Percentiles rank a stretch among this genome's conserved stretches.
Conservation (phyloP, 768 basidiomycete species). For the Boletus pseudo-olivaceus region DNA sequence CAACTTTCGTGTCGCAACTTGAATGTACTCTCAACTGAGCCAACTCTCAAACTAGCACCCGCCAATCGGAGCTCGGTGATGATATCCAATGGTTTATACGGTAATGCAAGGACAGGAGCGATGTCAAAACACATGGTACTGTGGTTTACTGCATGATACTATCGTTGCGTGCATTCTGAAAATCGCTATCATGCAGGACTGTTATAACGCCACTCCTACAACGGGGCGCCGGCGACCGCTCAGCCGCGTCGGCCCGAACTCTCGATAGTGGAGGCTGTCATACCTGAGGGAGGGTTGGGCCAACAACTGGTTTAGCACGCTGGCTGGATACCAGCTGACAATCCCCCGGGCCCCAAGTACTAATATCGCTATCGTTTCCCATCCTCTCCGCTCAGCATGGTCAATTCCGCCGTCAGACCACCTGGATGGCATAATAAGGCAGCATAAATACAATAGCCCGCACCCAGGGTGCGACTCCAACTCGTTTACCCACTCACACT, state of each 20-base stretch:
- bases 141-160: too few species aligned
- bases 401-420: neutral
- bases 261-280: neutral
- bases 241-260: neutral
- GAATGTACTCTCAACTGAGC: too few species aligned
- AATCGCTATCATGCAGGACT: too few species aligned
- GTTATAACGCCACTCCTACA: too few species aligned
- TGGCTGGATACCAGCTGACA: neutral
- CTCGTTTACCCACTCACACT: neutral
- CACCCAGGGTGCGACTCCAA: neutral
- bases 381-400: neutral
- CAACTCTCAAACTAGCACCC: too few species aligned
- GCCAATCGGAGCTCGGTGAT: too few species aligned
- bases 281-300: neutral
- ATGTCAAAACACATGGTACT: too few species aligned
- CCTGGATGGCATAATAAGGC: neutral
- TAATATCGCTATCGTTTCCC: neutral
- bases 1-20: too few species aligned
- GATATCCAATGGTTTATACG: too few species aligned
- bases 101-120: too few species aligned
- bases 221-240: neutral
- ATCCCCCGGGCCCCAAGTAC: neutral
- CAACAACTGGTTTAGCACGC: neutral
- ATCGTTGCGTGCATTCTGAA: too few species aligned
- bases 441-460: neutral